Conservation (phyloP, 2,329 filamentous ascomycete species). For the Kalmusia sp. region DNA sequence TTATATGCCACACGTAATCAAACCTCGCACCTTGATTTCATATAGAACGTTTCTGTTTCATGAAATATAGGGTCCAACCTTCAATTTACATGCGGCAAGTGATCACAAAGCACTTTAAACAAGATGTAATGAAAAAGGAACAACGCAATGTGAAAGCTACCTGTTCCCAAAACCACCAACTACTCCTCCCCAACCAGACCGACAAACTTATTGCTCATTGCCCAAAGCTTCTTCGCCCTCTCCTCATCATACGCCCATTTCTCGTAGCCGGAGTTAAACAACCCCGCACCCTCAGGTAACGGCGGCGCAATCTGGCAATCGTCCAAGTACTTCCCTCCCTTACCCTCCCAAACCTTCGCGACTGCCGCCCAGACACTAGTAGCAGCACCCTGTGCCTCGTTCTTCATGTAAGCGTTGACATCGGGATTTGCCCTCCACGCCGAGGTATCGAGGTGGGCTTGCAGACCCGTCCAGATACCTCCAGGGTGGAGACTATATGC, state of each 20-base stretch:
- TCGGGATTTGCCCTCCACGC: not conserved
- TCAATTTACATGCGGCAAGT: too few relatives aligned
- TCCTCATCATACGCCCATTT: conserved; percentile 29
- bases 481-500: conserved; percentile 30
- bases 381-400: conserved; percentile 45
- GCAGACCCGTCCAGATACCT: conserved; percentile 15
- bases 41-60: too few relatives aligned
- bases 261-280: conserved; percentile 9
- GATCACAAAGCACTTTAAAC: too few relatives aligned
- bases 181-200: conserved; percentile 14
- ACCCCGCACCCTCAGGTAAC: not conserved
- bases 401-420: conserved; percentile 24
- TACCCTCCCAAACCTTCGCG: conserved; percentile 40
- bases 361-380: conserved; percentile 45
- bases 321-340: conserved; percentile 41
- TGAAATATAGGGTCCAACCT: too few relatives aligned
- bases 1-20: too few relatives aligned
- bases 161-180: not conserved
- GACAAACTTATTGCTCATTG: conserved; percentile 19
- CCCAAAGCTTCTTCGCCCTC: conserved; percentile 37
- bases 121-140: too few relatives aligned
- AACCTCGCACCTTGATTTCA: too few relatives aligned
- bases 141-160: not conserved
- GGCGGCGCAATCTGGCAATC: conserved; percentile 30
- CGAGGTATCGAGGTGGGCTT: conserved; percentile 4